phyloP scores from a whole-genome alignment of 2,329 filamentous ascomycete genomes.

The Alternaria atra region DNA sequence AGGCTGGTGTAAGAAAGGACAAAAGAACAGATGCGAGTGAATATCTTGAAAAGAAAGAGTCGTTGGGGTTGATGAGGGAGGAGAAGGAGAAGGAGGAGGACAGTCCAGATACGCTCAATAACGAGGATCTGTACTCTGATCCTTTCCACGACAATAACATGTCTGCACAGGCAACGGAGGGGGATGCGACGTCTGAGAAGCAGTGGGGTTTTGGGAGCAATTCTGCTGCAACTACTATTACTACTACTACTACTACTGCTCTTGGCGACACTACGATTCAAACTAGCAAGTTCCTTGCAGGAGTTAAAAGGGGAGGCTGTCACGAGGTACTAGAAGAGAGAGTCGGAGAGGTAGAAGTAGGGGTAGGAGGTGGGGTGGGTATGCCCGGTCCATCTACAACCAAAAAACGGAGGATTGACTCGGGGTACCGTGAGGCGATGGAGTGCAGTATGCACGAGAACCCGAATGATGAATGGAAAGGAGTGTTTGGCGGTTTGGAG shows the following conservation, averaged over 20 bases:
- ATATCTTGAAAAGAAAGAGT: neutral
- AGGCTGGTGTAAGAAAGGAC: neutral
- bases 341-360: fast-evolving
- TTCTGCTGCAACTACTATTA: no score
- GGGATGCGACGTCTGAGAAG: neutral
- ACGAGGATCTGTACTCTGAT: neutral
- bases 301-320: neutral
- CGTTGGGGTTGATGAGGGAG: neutral
- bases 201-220: no score
- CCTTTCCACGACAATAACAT: neutral
- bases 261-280: neutral
- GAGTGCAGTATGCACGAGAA: neutral
- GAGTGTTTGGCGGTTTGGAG: neutral
- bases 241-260: neutral
- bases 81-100: neutral
- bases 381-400: neutral
- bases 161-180: neutral
- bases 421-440: neutral
- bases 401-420: neutral
- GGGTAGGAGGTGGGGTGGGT: neutral
- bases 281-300: neutral
- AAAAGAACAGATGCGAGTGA: neutral
- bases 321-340: fast-evolving
- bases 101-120: neutral
- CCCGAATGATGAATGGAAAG: neutral